These are phyloP conservation scores for Paramecium octaurelia DNA, from an alignment of 73 alveolate species.

Conservation along the genomic window DNA sequence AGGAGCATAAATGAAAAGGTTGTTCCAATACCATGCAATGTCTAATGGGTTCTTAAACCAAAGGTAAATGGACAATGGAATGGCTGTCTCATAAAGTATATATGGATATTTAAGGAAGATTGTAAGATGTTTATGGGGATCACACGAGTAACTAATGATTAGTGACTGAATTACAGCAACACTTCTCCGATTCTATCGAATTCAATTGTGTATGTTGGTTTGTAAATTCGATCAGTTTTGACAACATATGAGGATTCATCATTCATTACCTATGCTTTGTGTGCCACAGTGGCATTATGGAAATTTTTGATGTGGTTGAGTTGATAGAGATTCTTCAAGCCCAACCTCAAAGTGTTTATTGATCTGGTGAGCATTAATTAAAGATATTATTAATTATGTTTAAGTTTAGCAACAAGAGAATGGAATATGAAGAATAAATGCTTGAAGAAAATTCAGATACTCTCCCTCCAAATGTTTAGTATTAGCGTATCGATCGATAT, in stretches of 20 bases:
- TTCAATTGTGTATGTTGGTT: conserved; percentile 86
- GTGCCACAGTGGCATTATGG: conserved; percentile 44
- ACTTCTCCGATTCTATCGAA: conserved; percentile 91
- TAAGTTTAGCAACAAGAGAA: conserved; percentile 1
- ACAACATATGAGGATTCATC: conserved; percentile 53
- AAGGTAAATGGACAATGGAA: conserved; percentile 81
- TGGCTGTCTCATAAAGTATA: conserved; percentile 66
- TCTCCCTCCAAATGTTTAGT: neutral
- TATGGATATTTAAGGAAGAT: conserved; percentile 87
- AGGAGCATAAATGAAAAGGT: conserved; percentile 63
- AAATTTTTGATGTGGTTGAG: conserved; percentile 49
- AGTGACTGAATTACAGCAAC: conserved; percentile 52
- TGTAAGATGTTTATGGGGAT: conserved; percentile 71
- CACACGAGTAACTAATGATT: conserved; percentile 70
- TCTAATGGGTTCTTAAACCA: conserved; percentile 83
- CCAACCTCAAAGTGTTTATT: neutral
- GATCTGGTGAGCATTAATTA: conserved; percentile 5
- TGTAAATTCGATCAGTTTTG: conserved; percentile 77
- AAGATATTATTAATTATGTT: neutral
- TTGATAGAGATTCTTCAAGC: conserved; percentile 15
- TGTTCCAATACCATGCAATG: conserved; percentile 76
- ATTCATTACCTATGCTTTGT: conserved; percentile 46
- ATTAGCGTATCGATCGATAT: neutral
- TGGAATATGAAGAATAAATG: neutral
- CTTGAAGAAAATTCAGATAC: neutral